Evolutionary conservation across 306 rosid genomes (phyloP).

Genomic region (Luffa aegyptiaca): DNA sequence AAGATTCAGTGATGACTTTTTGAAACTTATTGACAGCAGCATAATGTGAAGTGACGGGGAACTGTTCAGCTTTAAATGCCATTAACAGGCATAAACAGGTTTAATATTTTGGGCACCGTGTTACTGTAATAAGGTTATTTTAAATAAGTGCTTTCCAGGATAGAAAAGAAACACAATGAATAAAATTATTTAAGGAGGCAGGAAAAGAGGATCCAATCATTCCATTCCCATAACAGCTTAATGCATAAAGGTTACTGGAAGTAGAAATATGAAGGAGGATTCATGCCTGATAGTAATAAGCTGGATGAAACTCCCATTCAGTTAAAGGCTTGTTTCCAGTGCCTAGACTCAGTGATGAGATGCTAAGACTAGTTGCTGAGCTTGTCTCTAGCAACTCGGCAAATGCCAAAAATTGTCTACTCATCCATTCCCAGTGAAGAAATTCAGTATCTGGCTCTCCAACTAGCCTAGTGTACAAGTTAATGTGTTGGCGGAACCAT

Average conservation of each 20-base stretch:
- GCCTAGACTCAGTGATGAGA: constrained; percentile 34
- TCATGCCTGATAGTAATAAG: constrained; percentile 76
- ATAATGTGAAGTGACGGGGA: not conserved
- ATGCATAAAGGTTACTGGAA: constrained; percentile 2
- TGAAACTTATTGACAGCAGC: not conserved
- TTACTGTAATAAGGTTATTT: not conserved
- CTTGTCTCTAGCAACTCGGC: constrained; percentile 89
- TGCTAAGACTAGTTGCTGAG: constrained; percentile 34
- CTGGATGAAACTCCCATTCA: constrained; percentile 78
- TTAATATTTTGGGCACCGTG: not conserved
- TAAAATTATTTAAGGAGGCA: not conserved
- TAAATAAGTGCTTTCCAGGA: not conserved
- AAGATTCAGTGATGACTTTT: not conserved
- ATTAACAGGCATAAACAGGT: not conserved
- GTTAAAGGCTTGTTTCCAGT: constrained; percentile 53
- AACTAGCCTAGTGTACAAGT: constrained; percentile 54
- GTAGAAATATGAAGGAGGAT: constrained; percentile 10
- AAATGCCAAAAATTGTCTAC: constrained; percentile 88
- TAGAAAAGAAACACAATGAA: not conserved
- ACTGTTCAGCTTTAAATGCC: not conserved
- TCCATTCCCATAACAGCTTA: not conserved
- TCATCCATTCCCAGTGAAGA: constrained; percentile 98
- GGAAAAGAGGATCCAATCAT: not conserved
- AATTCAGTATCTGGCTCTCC: constrained; percentile 75
- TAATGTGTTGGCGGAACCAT: constrained; percentile 78